These are phyloP conservation scores for Immersiporthe knoxdaviesiana DNA, from an alignment of 2,329 filamentous ascomycete species.

Conservation along the genomic window DNA sequence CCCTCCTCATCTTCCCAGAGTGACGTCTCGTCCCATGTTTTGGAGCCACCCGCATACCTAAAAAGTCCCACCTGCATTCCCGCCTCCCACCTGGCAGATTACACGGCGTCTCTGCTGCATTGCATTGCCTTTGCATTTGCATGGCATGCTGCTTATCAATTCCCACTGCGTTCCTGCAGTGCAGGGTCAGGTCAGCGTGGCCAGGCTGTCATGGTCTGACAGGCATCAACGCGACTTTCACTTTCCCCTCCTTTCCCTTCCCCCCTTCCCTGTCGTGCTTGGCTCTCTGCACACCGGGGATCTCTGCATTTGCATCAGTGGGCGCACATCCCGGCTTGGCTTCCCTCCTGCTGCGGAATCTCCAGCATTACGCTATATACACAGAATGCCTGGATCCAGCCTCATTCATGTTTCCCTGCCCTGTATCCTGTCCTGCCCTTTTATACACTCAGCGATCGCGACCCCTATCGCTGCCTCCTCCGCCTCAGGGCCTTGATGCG, in stretches of 20 bases:
- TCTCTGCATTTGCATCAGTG: neutral
- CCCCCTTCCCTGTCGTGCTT: neutral
- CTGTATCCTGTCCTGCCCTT: neutral
- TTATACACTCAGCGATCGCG: constrained; percentile 4
- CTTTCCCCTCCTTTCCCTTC: neutral
- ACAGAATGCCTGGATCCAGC: constrained; percentile 3
- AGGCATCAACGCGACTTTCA: neutral
- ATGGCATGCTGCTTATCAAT: constrained; percentile 8
- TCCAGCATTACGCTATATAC: constrained; percentile 2
- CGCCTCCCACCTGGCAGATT: constrained; percentile 4
- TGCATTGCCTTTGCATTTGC: constrained; percentile 6
- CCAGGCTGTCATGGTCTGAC: constrained; percentile 2
- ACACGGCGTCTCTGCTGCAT: constrained; percentile 4
- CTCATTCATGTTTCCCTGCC: neutral
- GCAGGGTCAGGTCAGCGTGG: neutral
- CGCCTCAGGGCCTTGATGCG: constrained; percentile 14
- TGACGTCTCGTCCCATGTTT: constrained; percentile 28
- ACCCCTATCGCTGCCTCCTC: constrained; percentile 9
- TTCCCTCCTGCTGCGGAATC: neutral
- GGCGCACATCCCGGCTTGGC: neutral
- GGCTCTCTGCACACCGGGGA: constrained; percentile 3
- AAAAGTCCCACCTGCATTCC: constrained; percentile 9
- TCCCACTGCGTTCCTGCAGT: constrained; percentile 5
- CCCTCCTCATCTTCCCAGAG: constrained; percentile 3
- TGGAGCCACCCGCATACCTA: neutral